Evolutionary conservation across 2,329 filamentous ascomycete genomes (phyloP).

Genomic region (Apiospora kogelbergensis): DNA sequence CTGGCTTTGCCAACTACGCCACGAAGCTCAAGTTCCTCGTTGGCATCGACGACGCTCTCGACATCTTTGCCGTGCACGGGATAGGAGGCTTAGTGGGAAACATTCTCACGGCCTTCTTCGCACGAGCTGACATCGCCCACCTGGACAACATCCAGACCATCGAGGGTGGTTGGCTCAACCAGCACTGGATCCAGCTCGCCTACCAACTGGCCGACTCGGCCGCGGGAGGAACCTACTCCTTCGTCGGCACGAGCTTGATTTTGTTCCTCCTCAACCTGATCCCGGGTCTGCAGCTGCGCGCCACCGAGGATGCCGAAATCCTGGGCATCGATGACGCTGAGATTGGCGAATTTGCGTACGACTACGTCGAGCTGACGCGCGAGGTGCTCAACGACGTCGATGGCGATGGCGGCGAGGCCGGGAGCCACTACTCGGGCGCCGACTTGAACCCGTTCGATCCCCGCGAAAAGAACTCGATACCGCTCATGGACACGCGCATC

Average conservation of each 20-base stretch:
- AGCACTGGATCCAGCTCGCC: slow-evolving; percentile 78
- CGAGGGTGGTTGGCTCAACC: slow-evolving; percentile 78
- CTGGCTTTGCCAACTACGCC: slow-evolving; percentile 80
- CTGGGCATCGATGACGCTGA: slow-evolving; percentile 86
- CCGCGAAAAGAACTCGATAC: slow-evolving; percentile 50
- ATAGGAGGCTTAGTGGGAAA: slow-evolving; percentile 79
- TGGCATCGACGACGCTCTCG: slow-evolving; percentile 78
- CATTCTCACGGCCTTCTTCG: slow-evolving; percentile 78
- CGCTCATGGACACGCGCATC: slow-evolving; percentile 44
- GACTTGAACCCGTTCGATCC: slow-evolving; percentile 38
- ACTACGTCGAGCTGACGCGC: slow-evolving; percentile 75
- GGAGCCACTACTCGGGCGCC: slow-evolving; percentile 46
- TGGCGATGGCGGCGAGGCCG: slow-evolving; percentile 36
- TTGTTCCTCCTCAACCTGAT: slow-evolving; percentile 78
- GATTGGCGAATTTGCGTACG: slow-evolving; percentile 93
- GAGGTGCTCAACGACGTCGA: slow-evolving; percentile 50
- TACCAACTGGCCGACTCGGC: slow-evolving; percentile 84
- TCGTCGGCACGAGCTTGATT: slow-evolving; percentile 74
- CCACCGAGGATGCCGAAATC: slow-evolving; percentile 75
- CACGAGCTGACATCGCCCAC: slow-evolving; percentile 79
- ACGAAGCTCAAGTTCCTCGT: slow-evolving; percentile 89
- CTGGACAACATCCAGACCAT: slow-evolving; percentile 72
- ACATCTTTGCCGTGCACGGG: slow-evolving; percentile 84
- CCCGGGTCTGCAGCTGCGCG: slow-evolving; percentile 73
- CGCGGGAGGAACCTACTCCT: slow-evolving; percentile 75